phyloP scores from a whole-genome alignment of 805 yeast genomes.

The Starmerella floris region DNA sequence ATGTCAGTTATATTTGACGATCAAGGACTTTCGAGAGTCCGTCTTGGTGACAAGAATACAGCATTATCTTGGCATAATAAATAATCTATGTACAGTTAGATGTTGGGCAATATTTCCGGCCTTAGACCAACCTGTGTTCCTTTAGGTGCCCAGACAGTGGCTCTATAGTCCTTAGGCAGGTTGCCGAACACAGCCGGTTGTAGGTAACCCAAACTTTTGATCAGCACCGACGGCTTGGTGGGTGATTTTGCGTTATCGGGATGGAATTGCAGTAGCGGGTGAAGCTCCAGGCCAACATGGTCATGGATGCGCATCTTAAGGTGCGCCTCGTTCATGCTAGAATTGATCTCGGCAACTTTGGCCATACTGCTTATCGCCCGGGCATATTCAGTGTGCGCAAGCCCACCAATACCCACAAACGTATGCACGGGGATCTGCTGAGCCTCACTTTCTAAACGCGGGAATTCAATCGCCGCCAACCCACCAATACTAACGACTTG shows the following conservation, averaged over 20 bases:
- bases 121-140: slow-evolving; percentile 22
- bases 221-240: slow-evolving; percentile 19
- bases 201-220: slow-evolving; percentile 26
- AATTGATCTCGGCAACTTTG: slow-evolving; percentile 15
- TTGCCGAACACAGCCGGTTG: slow-evolving; percentile 25
- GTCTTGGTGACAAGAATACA: no score
- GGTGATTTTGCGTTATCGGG: slow-evolving; percentile 13
- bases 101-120: slow-evolving; percentile 18
- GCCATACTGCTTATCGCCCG: slow-evolving; percentile 20
- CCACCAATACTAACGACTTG: slow-evolving; percentile 29
- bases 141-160: slow-evolving; percentile 20
- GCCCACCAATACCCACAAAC: slow-evolving; percentile 24
- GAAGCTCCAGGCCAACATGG: slow-evolving; percentile 3
- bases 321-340: slow-evolving; percentile 14
- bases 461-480: slow-evolving; percentile 23
- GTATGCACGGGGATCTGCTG: slow-evolving; percentile 20
- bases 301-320: slow-evolving; percentile 21
- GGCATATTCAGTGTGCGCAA: slow-evolving; percentile 13
- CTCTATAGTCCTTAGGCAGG: slow-evolving; percentile 21
- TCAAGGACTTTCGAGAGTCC: no score
- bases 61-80: background rate
- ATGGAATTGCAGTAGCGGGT: slow-evolving; percentile 2
- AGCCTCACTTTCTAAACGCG: slow-evolving; percentile 9
- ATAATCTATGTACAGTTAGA: background rate
- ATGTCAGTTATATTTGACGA: no score